Evolutionary conservation across 2,329 filamentous ascomycete species (phyloP).

Genomic region (Neonectria hederae): DNA sequence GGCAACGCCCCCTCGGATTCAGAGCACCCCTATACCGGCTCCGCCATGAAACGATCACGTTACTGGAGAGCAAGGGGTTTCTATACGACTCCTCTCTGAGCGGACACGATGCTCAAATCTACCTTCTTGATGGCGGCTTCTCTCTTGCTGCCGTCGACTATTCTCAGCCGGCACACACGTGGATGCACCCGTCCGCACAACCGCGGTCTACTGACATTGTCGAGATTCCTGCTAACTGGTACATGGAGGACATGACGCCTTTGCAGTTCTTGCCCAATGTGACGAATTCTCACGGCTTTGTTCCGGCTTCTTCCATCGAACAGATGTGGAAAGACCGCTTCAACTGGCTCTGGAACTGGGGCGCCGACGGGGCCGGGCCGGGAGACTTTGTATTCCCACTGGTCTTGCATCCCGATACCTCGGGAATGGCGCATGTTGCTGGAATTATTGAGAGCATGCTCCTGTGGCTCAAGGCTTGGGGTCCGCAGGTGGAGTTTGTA

Average conservation of each 20-base stretch:
- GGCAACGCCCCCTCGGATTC: conserved; percentile 1
- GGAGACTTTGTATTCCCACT: conserved; percentile 20
- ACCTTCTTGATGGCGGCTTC: conserved; percentile 3
- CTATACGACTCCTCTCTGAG: conserved; percentile 10
- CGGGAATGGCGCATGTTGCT: conserved; percentile 21
- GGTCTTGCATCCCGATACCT: conserved; percentile 23
- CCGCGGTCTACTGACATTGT: conserved; percentile 1
- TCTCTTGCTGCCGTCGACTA: conserved; percentile 7
- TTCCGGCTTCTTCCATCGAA: conserved; percentile 5
- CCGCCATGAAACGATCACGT: conserved; percentile 1
- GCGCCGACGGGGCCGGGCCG: conserved; percentile 6
- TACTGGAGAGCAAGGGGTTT: conserved; percentile 3
- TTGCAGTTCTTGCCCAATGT: conserved; percentile 25
- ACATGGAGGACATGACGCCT: conserved; percentile 28
- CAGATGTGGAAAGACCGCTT: conserved; percentile 22
- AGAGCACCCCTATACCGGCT: conserved; percentile 10
- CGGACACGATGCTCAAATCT: not conserved
- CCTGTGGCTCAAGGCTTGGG: conserved; percentile 24
- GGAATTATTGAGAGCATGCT: conserved; percentile 19
- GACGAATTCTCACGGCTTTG: conserved; percentile 20
- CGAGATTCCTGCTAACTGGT: conserved; percentile 27
- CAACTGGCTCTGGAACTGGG: conserved; percentile 15
- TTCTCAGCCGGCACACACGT: conserved; percentile 4
- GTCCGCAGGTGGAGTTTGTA: conserved; percentile 23
- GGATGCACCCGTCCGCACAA: conserved; percentile 11